These are phyloP conservation scores for Ogataea siamensis DNA, from an alignment of 805 yeast genomes.

Conservation along the genomic window DNA sequence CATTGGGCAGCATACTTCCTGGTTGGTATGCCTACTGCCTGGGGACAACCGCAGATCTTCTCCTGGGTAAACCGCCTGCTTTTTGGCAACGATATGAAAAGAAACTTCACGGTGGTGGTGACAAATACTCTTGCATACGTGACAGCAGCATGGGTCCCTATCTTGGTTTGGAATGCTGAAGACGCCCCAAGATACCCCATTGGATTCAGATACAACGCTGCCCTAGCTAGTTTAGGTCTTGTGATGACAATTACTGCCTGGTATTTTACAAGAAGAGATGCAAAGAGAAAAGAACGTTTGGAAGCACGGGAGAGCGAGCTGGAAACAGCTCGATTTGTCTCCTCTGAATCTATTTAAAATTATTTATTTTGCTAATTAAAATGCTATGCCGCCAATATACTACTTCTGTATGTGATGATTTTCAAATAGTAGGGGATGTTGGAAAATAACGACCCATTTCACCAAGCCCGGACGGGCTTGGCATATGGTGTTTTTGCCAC, in stretches of 20 bases:
- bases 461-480: too few relatives aligned
- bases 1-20: constrained; percentile 54
- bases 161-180: constrained; percentile 39
- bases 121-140: constrained; percentile 44
- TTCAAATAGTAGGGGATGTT: too few relatives aligned
- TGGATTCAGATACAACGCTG: constrained; percentile 40
- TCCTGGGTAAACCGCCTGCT: constrained; percentile 54
- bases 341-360: neutral
- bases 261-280: constrained; percentile 25
- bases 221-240: constrained; percentile 34
- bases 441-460: too few relatives aligned
- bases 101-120: constrained; percentile 38
- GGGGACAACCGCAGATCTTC: constrained; percentile 56
- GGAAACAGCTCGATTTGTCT: neutral
- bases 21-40: constrained; percentile 45
- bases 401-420: too few relatives aligned
- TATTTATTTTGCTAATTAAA: too few relatives aligned
- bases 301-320: neutral
- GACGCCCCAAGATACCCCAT: constrained; percentile 37
- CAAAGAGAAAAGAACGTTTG: constrained; percentile 5
- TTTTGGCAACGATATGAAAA: constrained; percentile 42
- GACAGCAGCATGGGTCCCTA: constrained; percentile 41
- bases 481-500: too few relatives aligned
- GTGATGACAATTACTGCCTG: constrained; percentile 29
- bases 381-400: too few relatives aligned